phyloP scores from a whole-genome alignment of 2,329 filamentous ascomycete species.

The Balansia obtecta region DNA sequence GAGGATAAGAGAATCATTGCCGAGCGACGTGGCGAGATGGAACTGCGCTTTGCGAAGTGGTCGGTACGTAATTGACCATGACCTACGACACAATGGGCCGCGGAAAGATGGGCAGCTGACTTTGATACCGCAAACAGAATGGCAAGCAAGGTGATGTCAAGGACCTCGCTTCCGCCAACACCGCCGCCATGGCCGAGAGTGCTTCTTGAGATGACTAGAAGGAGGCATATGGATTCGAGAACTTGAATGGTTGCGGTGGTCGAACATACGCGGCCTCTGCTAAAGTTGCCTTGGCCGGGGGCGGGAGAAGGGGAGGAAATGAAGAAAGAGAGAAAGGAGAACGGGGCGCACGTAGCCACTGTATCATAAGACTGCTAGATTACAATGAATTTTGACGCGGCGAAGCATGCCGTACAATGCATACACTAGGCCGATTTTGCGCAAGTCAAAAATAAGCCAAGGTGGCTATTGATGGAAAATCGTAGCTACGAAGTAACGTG shows the following conservation, averaged over 20 bases:
- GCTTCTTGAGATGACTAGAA: conserved; percentile 15
- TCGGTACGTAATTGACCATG: conserved; percentile 46
- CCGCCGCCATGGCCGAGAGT: conserved; percentile 24
- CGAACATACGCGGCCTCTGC: neutral
- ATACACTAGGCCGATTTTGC: too few species aligned
- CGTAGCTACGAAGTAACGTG: too few species aligned
- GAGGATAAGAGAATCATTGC: conserved; percentile 79
- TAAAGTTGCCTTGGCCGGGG: neutral
- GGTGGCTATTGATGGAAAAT: neutral
- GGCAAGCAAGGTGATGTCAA: conserved; percentile 88
- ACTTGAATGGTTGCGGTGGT: neutral
- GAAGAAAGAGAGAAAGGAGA: neutral
- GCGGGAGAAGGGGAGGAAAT: too few species aligned
- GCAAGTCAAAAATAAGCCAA: neutral
- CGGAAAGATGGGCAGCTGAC: neutral
- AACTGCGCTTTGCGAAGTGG: conserved; percentile 90
- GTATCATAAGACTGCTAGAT: conserved; percentile 24
- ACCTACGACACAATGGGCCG: neutral
- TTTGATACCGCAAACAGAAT: conserved; percentile 49
- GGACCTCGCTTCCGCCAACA: conserved; percentile 51
- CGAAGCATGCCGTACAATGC: too few species aligned
- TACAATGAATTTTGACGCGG: conserved; percentile 16
- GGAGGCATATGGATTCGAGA: neutral
- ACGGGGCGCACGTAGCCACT: conserved; percentile 11
- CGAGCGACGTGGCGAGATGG: conserved; percentile 82